Conservation (phyloP, 2,329 filamentous ascomycete species). For the Pseudopithomyces chartarum region DNA sequence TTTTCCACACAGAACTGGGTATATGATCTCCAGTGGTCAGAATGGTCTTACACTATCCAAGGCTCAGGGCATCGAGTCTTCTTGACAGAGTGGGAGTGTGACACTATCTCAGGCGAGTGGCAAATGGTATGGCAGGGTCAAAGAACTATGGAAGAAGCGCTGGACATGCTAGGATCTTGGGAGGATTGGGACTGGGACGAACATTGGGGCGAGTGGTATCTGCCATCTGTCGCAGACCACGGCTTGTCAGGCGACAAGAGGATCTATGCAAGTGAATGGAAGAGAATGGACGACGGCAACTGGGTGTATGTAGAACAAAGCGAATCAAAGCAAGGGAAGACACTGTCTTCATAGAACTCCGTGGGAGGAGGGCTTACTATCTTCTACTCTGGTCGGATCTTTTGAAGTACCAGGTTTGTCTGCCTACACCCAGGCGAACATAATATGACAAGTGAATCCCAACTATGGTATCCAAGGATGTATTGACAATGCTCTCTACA, state of each 20-base stretch:
- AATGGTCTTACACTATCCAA: not conserved
- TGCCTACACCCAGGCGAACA: no score
- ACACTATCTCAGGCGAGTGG: not conserved
- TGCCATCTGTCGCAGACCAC: slow-evolving; percentile 9
- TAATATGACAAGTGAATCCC: no score
- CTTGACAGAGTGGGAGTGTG: not conserved
- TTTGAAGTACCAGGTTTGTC: no score
- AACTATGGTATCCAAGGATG: no score
- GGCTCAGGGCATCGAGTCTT: not conserved
- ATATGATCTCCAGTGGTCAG: not conserved
- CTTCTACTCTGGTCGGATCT: no score
- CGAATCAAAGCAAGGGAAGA: no score
- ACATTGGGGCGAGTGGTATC: slow-evolving; percentile 19
- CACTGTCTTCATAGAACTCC: no score
- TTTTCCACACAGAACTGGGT: not conserved
- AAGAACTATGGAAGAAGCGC: slow-evolving; percentile 5
- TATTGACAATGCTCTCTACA: no score
- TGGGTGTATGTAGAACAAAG: slow-evolving; percentile 18
- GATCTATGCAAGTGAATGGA: slow-evolving; percentile 21
- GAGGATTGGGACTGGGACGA: slow-evolving; percentile 27
- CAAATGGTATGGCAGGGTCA: not conserved
- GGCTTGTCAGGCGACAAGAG: not conserved
- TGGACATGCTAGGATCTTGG: slow-evolving; percentile 20
- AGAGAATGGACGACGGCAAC: slow-evolving; percentile 10
- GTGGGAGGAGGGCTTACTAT: no score